A percentile compares a stretch with the other conserved stretches of the same genome.
Conservation (phyloP, 1,139 yeast species). For the Suhomyces chickasaworum region DNA sequence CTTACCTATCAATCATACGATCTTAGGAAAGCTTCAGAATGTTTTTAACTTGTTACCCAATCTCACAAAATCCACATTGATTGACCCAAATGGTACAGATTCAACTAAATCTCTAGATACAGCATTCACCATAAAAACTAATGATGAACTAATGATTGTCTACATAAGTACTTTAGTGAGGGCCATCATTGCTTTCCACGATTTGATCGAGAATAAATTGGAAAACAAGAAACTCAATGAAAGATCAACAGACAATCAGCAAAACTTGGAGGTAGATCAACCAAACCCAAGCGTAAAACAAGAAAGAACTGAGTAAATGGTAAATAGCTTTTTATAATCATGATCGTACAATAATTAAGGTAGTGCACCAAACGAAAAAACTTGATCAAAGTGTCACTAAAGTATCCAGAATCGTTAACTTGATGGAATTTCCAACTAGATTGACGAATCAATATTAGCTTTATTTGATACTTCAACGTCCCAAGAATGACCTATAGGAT, state of each 20-base stretch:
- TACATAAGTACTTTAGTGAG: conserved; percentile 89
- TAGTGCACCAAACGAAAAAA: conserved; percentile 7
- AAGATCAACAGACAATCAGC: conserved; percentile 14
- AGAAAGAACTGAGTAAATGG: conserved; percentile 3
- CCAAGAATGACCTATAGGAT: conserved; percentile 27
- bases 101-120: conserved; percentile 56
- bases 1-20: conserved; percentile 86
- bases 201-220: conserved; percentile 92
- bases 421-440: neutral
- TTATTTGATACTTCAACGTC: neutral
- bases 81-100: conserved; percentile 13
- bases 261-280: conserved; percentile 5
- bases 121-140: conserved; percentile 89
- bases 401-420: neutral
- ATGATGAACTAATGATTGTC: conserved; percentile 93
- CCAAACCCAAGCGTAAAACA: neutral
- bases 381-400: neutral
- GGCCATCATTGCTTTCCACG: conserved; percentile 95
- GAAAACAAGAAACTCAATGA: conserved; percentile 66
- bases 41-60: conserved; percentile 92
- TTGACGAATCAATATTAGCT: neutral
- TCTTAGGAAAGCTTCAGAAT: conserved; percentile 90
- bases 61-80: conserved; percentile 46
- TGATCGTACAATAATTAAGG: neutral
- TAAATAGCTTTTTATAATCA: neutral